Percentiles rank a stretch among this genome's conserved stretches.
phyloP scores from a whole-genome alignment of 1,139 yeast species.

The Pneumocystis jirovecii region DNA sequence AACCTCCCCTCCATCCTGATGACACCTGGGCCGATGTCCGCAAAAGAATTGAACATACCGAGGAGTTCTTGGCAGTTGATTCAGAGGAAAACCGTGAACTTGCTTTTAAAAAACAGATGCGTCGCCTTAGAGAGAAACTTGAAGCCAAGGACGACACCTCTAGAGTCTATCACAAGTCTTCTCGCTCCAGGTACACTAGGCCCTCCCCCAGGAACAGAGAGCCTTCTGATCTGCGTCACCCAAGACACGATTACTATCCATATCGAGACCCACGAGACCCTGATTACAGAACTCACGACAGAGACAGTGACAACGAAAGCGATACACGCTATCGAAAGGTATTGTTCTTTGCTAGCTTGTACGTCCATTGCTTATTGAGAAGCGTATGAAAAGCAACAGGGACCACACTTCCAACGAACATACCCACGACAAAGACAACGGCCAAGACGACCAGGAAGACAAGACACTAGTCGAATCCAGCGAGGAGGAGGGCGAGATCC shows the following conservation, averaged over 20 bases:
- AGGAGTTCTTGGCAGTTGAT: conserved; percentile 27
- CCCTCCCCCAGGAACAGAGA: background rate
- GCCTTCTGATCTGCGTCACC: background rate
- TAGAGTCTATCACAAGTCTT: conserved; percentile 14
- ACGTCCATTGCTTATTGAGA: too few species aligned
- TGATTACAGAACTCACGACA: background rate
- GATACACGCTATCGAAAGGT: background rate
- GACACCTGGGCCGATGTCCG: conserved; percentile 29
- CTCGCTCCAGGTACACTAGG: conserved; percentile 8
- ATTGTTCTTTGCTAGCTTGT: too few species aligned
- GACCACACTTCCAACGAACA: background rate
- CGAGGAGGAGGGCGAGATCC: conserved; percentile 10
- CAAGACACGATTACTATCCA: background rate
- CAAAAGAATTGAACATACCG: conserved; percentile 21
- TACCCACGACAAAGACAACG: too few species aligned
- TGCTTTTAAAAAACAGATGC: conserved; percentile 25
- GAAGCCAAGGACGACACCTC: conserved; percentile 16
- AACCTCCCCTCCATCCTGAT: conserved; percentile 21
- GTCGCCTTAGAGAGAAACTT: conserved; percentile 19
- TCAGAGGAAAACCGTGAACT: conserved; percentile 23
- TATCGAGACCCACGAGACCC: background rate
- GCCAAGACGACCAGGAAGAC: background rate
- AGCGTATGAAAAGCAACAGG: conserved; percentile 1
- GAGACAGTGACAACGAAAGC: background rate
- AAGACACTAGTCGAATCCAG: conserved; percentile 2